Conservation (phyloP, 495 filamentous ascomycete genomes). For the Durotheca rogersii region DNA sequence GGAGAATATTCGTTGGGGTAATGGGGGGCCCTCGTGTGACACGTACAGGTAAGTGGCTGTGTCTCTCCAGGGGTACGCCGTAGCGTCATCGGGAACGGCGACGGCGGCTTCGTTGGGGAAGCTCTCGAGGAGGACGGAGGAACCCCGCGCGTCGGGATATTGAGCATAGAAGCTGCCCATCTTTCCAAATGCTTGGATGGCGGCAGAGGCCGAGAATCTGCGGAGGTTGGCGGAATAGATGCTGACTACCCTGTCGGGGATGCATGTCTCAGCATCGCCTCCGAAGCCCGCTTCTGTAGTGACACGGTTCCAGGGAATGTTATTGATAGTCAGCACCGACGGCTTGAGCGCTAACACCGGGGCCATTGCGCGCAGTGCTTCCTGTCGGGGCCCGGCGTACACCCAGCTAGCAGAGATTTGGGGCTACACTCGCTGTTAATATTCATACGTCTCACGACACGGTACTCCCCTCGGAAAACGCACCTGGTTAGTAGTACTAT, state of each 20-base stretch:
- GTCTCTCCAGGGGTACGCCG: conserved; percentile 38
- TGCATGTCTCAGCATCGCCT: not conserved
- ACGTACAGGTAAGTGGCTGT: not conserved
- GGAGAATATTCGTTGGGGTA: not conserved
- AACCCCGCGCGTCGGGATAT: conserved; percentile 8
- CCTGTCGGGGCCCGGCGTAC: not conserved
- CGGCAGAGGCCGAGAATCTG: not conserved
- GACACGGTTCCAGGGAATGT: not conserved
- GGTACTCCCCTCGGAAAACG: not conserved
- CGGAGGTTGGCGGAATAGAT: conserved; percentile 9
- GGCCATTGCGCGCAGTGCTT: conserved; percentile 15
- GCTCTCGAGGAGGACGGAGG: conserved; percentile 27
- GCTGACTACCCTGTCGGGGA: conserved; percentile 1
- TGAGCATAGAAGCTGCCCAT: conserved; percentile 13
- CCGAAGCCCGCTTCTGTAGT: not conserved
- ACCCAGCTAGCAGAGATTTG: conserved; percentile 7
- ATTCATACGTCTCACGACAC: conserved; percentile 3
- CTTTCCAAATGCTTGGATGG: conserved; percentile 6
- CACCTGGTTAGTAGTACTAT: conserved; percentile 1
- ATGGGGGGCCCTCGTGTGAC: not conserved
- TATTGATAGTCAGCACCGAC: not conserved
- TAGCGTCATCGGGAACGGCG: conserved; percentile 26
- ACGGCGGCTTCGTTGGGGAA: conserved; percentile 35
- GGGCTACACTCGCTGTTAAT: not conserved
- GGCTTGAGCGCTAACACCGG: conserved; percentile 17